A percentile compares a stretch with the other conserved stretches of the same genome.
These are phyloP conservation scores for Aureobasidium mangrovei DNA, from an alignment of 2,329 filamentous ascomycete genomes.

Conservation along the genomic window DNA sequence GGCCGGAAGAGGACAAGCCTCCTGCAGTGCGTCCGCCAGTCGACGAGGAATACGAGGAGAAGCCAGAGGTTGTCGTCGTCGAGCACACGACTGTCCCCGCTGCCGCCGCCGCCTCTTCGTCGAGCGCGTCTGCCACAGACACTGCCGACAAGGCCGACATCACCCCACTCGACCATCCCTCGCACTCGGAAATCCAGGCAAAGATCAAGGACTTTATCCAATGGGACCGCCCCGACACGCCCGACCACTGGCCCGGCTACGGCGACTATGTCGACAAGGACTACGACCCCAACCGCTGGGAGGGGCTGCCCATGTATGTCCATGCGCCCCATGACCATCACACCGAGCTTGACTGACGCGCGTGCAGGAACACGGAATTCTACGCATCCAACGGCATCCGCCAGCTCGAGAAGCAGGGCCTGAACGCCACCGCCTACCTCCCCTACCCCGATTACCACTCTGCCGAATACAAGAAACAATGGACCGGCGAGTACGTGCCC, in stretches of 20 bases:
- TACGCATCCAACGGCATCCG: constrained; percentile 29
- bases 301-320: constrained; percentile 28
- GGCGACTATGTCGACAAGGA: constrained; percentile 33
- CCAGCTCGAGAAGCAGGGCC: constrained; percentile 20
- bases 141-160: neutral
- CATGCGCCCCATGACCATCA: constrained; percentile 23
- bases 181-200: constrained; percentile 17
- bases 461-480: constrained; percentile 47
- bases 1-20: constrained; percentile 6
- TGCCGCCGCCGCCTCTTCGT: neutral
- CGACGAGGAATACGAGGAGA: constrained; percentile 10
- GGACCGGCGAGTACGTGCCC: constrained; percentile 50
- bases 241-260: constrained; percentile 38
- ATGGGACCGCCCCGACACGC: constrained; percentile 31
- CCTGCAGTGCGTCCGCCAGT: neutral
- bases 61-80: neutral
- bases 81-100: neutral
- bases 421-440: constrained; percentile 50
- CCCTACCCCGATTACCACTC: constrained; percentile 66
- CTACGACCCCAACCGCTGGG: constrained; percentile 42
- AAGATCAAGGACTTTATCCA: constrained; percentile 36
- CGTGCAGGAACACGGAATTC: constrained; percentile 28
- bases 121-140: constrained; percentile 1
- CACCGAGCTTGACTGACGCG: neutral
- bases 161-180: constrained; percentile 14